These are phyloP conservation scores for Chalciporus pseudorubinellus DNA, from an alignment of 768 basidiomycete species.

Conservation along the genomic window DNA sequence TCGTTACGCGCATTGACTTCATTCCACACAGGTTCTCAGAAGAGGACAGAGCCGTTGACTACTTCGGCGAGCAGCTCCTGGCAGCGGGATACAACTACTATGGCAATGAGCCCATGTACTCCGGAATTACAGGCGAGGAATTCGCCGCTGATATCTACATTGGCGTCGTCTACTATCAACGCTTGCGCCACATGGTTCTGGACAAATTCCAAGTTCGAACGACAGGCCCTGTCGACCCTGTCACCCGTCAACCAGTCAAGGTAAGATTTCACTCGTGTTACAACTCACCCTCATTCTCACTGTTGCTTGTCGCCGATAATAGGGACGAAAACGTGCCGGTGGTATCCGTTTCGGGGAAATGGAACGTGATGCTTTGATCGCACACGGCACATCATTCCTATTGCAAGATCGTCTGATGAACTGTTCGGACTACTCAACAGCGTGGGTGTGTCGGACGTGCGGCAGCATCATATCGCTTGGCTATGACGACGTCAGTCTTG, in stretches of 20 bases:
- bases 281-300: no score
- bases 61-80: constrained; percentile 93
- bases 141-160: constrained; percentile 99
- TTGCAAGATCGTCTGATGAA: constrained; percentile 99
- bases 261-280: constrained; percentile 39
- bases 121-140: constrained; percentile 97
- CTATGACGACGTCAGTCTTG: constrained; percentile 83
- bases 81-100: constrained; percentile 98
- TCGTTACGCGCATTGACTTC: constrained; percentile 9
- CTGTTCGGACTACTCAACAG: constrained; percentile 98
- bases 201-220: constrained; percentile 99
- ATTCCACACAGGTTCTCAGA: constrained; percentile 73
- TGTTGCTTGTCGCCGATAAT: background rate
- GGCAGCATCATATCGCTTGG: constrained; percentile 95
- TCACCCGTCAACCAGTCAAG: constrained; percentile 97
- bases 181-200: constrained; percentile 97
- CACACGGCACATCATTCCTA: constrained; percentile 97
- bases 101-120: constrained; percentile 99
- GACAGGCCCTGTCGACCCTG: constrained; percentile 92
- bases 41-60: constrained; percentile 94
- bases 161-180: constrained; percentile 98
- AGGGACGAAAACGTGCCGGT: constrained; percentile 97
- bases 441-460: constrained; percentile 97
- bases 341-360: constrained; percentile 99
- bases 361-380: constrained; percentile 98